phyloP scores from a whole-genome alignment of 78 protist genomes.

The slime mould (Dictyostelium discoideum) region dicty_2.7 NC_007089.4:5172501-5173000 shows the following conservation, averaged over 20 bases:
- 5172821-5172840: neutral
- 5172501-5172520: neutral
- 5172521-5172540: neutral
- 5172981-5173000: no score
- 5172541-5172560: neutral
- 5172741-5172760: neutral
- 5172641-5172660: neutral
- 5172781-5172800: neutral
- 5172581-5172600: conserved; percentile 1
- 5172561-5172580: conserved; percentile 6
- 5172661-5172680: no score
- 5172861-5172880: neutral
- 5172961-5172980: no score
- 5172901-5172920: no score
- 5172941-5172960: no score
- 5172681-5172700: neutral
- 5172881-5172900: neutral
- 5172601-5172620: neutral
- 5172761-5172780: neutral
- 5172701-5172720: neutral
- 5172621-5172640: neutral
- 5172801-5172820: neutral
- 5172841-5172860: no score
- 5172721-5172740: neutral
- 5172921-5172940: no score